A percentile compares a stretch with the other conserved stretches of the same genome.
Evolutionary conservation across 2,329 filamentous ascomycete genomes (phyloP).

Genomic region (Alternaria panax): DNA sequence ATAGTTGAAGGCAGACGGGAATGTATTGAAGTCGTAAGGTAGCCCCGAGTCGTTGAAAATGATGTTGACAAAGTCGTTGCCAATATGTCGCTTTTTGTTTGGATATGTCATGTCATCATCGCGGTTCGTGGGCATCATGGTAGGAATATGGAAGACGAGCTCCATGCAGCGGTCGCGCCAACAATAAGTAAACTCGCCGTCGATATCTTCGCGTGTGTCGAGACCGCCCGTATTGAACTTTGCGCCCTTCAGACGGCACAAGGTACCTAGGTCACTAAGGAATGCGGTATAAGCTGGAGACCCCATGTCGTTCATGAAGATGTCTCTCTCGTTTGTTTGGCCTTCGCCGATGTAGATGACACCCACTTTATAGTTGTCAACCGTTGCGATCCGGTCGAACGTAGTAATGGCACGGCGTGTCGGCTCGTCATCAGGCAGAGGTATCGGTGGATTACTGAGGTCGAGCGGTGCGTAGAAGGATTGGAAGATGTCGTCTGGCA

Average conservation of each 20-base stretch:
- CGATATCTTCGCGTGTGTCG: slow-evolving; percentile 76
- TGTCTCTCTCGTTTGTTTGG: slow-evolving; percentile 82
- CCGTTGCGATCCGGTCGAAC: slow-evolving; percentile 87
- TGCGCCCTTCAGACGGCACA: slow-evolving; percentile 80
- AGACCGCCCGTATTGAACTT: slow-evolving; percentile 93
- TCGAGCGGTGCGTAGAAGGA: slow-evolving; percentile 68
- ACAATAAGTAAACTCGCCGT: slow-evolving; percentile 88
- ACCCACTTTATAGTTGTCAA: slow-evolving; percentile 95
- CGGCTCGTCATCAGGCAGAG: slow-evolving; percentile 74
- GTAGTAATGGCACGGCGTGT: slow-evolving; percentile 76
- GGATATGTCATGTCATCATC: slow-evolving; percentile 75
- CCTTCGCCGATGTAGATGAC: slow-evolving; percentile 91
- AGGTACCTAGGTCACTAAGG: slow-evolving; percentile 78
- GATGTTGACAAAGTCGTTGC: slow-evolving; percentile 98
- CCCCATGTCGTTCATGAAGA: slow-evolving; percentile 84
- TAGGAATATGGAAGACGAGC: slow-evolving; percentile 93
- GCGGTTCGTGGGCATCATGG: slow-evolving; percentile 92
- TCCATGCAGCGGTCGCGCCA: slow-evolving; percentile 96
- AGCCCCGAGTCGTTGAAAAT: slow-evolving; percentile 97
- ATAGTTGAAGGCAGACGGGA: slow-evolving; percentile 94
- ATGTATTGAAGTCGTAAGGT: slow-evolving; percentile 87
- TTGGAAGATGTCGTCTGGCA: slow-evolving; percentile 77
- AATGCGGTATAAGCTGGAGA: slow-evolving; percentile 90
- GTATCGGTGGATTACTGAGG: slow-evolving; percentile 68
- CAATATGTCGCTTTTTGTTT: slow-evolving; percentile 92